Evolutionary conservation across 2,329 filamentous ascomycete species (phyloP).

Genomic region (Talaromyces verruculosus): DNA sequence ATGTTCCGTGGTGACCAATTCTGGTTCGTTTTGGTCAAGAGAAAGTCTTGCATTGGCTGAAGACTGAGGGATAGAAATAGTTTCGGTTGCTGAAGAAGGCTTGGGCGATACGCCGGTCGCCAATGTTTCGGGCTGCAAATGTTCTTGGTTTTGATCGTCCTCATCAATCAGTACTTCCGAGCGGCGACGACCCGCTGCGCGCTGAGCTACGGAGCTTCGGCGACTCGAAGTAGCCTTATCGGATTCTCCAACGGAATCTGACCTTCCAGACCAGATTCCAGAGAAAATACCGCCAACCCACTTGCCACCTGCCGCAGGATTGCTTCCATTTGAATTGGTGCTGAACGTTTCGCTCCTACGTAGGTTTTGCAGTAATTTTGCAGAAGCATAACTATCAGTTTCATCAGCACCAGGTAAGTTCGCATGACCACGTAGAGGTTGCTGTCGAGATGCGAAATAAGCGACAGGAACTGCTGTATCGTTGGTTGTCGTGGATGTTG

Average conservation of each 20-base stretch:
- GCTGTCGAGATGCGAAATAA: conserved; percentile 51
- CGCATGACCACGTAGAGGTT: conserved; percentile 34
- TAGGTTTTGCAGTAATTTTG: conserved; percentile 55
- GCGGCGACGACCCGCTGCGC: background rate
- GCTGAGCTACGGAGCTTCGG: conserved; percentile 16
- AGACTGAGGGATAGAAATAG: conserved; percentile 38
- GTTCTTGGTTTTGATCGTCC: background rate
- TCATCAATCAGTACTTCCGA: conserved; percentile 9
- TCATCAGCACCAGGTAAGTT: conserved; percentile 30
- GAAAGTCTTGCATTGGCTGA: conserved; percentile 25
- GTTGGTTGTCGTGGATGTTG: conserved; percentile 54
- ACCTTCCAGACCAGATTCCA: conserved; percentile 54
- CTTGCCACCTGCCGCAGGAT: conserved; percentile 49
- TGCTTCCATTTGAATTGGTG: conserved; percentile 46
- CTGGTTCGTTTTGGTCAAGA: conserved; percentile 30
- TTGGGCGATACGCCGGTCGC: background rate
- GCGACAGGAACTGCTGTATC: conserved; percentile 53
- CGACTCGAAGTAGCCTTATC: conserved; percentile 6
- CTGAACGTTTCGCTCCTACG: conserved; percentile 54
- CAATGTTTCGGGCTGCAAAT: background rate
- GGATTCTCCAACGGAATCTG: conserved; percentile 43
- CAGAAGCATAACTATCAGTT: conserved; percentile 52
- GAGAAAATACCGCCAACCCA: conserved; percentile 58
- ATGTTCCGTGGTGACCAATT: conserved; percentile 33
- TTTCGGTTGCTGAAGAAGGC: conserved; percentile 30